Conservation (phyloP, 768 basidiomycete genomes). For the Hericium alpestre region DNA sequence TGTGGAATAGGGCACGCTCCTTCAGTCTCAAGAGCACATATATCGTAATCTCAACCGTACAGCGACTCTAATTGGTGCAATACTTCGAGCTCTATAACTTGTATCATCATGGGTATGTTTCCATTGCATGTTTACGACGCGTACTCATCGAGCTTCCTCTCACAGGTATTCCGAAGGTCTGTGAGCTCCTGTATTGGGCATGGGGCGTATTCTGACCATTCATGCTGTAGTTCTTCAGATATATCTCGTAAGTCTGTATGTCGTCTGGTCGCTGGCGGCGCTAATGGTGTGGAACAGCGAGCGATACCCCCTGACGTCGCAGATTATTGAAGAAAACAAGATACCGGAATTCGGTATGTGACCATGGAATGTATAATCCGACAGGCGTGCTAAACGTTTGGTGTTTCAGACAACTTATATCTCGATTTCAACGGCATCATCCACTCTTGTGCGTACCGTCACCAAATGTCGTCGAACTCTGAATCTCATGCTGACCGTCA, state of each 20-base stretch:
- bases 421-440: slow-evolving; percentile 93
- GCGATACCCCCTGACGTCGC: slow-evolving; percentile 95
- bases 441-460: slow-evolving; percentile 49
- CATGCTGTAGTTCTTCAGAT: slow-evolving; percentile 77
- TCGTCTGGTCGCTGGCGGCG: neutral
- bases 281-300: slow-evolving; percentile 42
- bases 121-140: neutral
- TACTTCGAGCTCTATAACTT: neutral
- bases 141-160: neutral
- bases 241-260: slow-evolving; percentile 63
- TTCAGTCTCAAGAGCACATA: neutral
- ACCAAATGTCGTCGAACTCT: neutral
- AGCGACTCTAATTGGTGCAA: neutral
- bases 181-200: slow-evolving; percentile 1
- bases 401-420: slow-evolving; percentile 66
- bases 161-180: slow-evolving; percentile 41
- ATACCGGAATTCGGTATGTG: slow-evolving; percentile 90
- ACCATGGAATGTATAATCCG: neutral
- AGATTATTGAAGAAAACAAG: slow-evolving; percentile 95
- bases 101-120: slow-evolving; percentile 9
- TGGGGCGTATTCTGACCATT: neutral
- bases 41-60: neutral
- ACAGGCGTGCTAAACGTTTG: slow-evolving; percentile 9
- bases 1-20: neutral
- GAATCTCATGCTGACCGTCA: neutral